Base-by-base conservation (phyloP, 768 basidiomycete genomes). In the Pisolithus albus region DNA sequence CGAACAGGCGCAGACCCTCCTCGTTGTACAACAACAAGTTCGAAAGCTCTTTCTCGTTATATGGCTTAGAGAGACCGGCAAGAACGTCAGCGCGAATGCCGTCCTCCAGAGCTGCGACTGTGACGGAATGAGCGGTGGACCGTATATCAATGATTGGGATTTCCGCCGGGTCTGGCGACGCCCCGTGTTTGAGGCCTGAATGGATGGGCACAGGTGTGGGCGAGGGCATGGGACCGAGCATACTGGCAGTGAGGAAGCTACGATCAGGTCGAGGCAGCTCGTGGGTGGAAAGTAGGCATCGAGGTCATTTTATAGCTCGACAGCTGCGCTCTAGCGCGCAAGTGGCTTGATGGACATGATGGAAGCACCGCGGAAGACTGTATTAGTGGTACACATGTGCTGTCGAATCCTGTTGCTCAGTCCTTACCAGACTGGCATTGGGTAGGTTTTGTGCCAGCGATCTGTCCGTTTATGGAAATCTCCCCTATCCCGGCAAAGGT, bases 11-110 rank as follows among this genome's bases (percentile, higher is more conserved):
- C 21, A 52, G 46, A 24, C 51, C 51, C 42, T 19, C 46, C 30
- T 52, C 51, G 37, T 52, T 44, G 28, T 52, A 52, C 30, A 52
- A 40, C 28, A 52, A 47, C 45, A 52, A 52, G 23, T 40, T 38
- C 2, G 51, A 46, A 21, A 52, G 45, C 21, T 37, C 40, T 47
- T 52, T 52, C 38, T 47, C 46, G 37, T 52, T 52, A 39, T 52
- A 47, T 13, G 51, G 46, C 32, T 23, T 46, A 34, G 51, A 39
- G 9, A 52, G 18, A 1, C 51, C 51, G 4, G 45, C 7, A 11
- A 47, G 10, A 0, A 52, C 45, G 5, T 32, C 26, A 13, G 18
- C 21, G 26, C 37, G 45, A 30, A 41, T 52, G 9, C 37, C 42
- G 16, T 50, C 49, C 26, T 50, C 49, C 16, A 50, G 49, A n/a